phyloP scores from a whole-genome alignment of 805 yeast genomes.

The Candida easanensis region DNA sequence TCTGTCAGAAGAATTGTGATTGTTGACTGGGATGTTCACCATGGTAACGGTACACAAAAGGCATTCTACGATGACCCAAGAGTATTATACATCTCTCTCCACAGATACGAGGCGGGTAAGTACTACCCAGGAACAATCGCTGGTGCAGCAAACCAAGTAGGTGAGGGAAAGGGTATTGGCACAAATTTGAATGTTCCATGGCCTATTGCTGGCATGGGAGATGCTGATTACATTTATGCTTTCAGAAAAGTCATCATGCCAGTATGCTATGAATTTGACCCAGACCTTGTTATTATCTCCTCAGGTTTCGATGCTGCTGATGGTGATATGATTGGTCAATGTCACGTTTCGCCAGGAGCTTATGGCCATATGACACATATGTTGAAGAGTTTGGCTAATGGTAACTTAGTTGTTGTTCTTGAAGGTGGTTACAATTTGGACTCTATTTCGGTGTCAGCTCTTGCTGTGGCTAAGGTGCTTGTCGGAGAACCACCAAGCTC shows the following conservation, averaged over 20 bases:
- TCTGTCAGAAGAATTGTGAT: conserved; percentile 79
- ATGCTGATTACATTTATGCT: conserved; percentile 93
- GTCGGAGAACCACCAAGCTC: conserved; percentile 95
- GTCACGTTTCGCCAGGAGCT: conserved; percentile 93
- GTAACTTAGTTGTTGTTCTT: conserved; percentile 81
- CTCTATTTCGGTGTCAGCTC: conserved; percentile 84
- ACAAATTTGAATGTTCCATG: conserved; percentile 89
- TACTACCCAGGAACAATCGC: conserved; percentile 93
- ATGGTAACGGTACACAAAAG: conserved; percentile 97
- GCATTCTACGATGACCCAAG: conserved; percentile 87
- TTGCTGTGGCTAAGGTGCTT: conserved; percentile 86
- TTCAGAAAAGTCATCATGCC: conserved; percentile 86
- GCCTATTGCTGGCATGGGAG: conserved; percentile 89
- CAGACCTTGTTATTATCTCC: conserved; percentile 89
- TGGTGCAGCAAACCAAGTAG: conserved; percentile 78
- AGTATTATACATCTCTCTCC: conserved; percentile 87
- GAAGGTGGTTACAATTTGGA: conserved; percentile 98
- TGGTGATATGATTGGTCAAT: conserved; percentile 95
- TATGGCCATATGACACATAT: conserved; percentile 95
- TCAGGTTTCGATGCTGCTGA: conserved; percentile 99
- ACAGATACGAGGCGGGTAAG: conserved; percentile 86
- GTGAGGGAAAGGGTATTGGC: conserved; percentile 86
- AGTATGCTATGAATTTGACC: conserved; percentile 80
- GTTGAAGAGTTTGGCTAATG: conserved; percentile 83
- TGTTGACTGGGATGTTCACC: conserved; percentile 98